These are phyloP conservation scores for Fomes fomentarius DNA, from an alignment of 1,284 basidiomycete species.

Conservation along the genomic window DNA sequence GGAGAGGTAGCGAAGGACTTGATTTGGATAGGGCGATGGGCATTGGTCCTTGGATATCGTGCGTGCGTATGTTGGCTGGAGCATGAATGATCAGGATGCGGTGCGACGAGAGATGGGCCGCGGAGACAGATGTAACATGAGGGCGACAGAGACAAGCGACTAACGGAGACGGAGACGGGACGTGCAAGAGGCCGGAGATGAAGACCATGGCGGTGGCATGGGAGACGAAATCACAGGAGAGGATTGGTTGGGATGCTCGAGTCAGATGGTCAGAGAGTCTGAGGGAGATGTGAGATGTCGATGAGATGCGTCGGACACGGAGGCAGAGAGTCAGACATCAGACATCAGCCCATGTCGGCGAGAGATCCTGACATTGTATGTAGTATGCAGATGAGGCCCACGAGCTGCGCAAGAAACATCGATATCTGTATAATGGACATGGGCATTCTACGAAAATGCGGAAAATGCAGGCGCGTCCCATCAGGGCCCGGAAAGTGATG, in stretches of 20 bases:
- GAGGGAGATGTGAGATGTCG: too few relatives aligned
- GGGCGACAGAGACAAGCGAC: not conserved
- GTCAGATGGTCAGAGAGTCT: constrained; percentile 13
- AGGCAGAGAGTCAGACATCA: constrained; percentile 1
- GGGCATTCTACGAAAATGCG: not conserved
- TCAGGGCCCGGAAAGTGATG: constrained; percentile 11
- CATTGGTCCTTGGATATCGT: too few relatives aligned
- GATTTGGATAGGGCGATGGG: constrained; percentile 1
- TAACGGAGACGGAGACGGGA: constrained; percentile 8
- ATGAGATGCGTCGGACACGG: not conserved
- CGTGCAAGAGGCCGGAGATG: constrained; percentile 1
- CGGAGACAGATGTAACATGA: not conserved
- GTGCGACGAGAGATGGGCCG: constrained; percentile 6
- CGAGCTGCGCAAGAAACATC: constrained; percentile 4
- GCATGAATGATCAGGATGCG: constrained; percentile 9
- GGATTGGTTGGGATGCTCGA: not conserved
- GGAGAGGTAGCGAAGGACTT: not conserved
- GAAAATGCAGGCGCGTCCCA: not conserved
- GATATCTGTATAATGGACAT: constrained; percentile 11
- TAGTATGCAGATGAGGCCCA: not conserved
- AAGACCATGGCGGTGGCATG: constrained; percentile 1
- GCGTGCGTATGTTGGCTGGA: too few relatives aligned
- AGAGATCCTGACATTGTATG: not conserved
- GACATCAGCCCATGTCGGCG: not conserved
- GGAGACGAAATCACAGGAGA: not conserved